A percentile compares a stretch with the other conserved stretches of the same genome.
These are phyloP conservation scores for Rhodotorula sp. DNA, from an alignment of 1,284 basidiomycete species.

Conservation along the genomic window DNA sequence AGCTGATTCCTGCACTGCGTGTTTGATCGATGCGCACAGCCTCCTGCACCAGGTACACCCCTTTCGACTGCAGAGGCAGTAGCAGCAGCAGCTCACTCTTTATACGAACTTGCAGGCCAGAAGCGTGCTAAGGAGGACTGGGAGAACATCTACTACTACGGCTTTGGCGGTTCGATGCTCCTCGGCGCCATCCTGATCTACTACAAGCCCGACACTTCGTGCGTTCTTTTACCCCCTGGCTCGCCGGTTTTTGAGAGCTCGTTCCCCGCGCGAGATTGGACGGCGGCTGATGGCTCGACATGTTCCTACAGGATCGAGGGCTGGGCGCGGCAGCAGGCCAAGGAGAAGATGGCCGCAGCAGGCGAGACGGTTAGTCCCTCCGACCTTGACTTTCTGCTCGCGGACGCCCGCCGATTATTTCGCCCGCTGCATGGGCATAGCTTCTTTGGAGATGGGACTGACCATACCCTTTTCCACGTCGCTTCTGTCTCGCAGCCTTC, in stretches of 20 bases:
- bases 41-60: conserved; percentile 31
- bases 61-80: too few species aligned
- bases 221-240: too few species aligned
- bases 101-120: conserved; percentile 56
- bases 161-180: conserved; percentile 85
- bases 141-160: conserved; percentile 77
- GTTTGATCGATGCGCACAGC: conserved; percentile 3
- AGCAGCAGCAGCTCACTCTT: background rate
- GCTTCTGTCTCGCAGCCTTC: conserved; percentile 11
- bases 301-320: conserved; percentile 28
- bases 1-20: background rate
- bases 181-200: conserved; percentile 73
- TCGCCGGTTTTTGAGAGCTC: too few species aligned
- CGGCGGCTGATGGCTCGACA: background rate
- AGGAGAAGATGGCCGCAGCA: conserved; percentile 26
- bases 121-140: conserved; percentile 82
- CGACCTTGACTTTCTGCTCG: background rate
- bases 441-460: background rate
- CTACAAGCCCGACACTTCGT: conserved; percentile 82
- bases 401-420: background rate
- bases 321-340: conserved; percentile 38
- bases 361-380: conserved; percentile 33
- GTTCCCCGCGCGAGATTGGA: background rate
- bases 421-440: background rate
- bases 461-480: too few species aligned